Evolutionary conservation across 345 rosid species (phyloP).

Genomic region (Dipteronia dyeriana): DNA sequence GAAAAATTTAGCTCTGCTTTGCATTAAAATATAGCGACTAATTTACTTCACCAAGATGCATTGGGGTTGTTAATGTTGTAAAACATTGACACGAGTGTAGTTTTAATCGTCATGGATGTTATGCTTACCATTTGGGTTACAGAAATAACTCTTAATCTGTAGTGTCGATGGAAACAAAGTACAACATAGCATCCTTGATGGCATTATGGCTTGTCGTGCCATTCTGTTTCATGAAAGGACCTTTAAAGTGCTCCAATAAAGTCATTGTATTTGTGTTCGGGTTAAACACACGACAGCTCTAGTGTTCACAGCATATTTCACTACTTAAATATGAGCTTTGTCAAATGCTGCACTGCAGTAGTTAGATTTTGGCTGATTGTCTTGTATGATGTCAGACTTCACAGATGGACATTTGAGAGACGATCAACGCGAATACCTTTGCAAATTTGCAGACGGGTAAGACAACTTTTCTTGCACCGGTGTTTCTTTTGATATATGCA

Average conservation of each 20-base stretch:
- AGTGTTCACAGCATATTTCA: neutral
- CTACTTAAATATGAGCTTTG: neutral
- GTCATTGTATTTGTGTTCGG: neutral
- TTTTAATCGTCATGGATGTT: neutral
- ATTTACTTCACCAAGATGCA: neutral
- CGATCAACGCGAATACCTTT: slow-evolving; percentile 82
- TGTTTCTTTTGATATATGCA: slow-evolving; percentile 1
- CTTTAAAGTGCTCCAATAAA: too few relatives aligned
- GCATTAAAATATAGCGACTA: neutral
- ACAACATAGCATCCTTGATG: neutral
- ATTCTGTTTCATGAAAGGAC: neutral
- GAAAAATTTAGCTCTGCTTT: neutral
- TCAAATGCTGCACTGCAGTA: neutral
- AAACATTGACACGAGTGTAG: neutral
- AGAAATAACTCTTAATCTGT: neutral
- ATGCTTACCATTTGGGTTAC: neutral
- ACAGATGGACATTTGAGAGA: slow-evolving; percentile 93
- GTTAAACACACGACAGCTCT: too few relatives aligned
- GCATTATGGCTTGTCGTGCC: neutral
- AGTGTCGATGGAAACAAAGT: neutral
- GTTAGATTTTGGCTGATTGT: slow-evolving; percentile 14
- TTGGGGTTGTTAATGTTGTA: neutral
- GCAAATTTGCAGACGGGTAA: slow-evolving; percentile 91
- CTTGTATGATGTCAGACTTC: slow-evolving; percentile 56
- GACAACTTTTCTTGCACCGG: neutral